A percentile compares a stretch with the other conserved stretches of the same genome.
These are phyloP conservation scores for Cutaneotrichosporon mucoides DNA, from an alignment of 1,284 basidiomycete species.

Conservation along the genomic window DNA sequence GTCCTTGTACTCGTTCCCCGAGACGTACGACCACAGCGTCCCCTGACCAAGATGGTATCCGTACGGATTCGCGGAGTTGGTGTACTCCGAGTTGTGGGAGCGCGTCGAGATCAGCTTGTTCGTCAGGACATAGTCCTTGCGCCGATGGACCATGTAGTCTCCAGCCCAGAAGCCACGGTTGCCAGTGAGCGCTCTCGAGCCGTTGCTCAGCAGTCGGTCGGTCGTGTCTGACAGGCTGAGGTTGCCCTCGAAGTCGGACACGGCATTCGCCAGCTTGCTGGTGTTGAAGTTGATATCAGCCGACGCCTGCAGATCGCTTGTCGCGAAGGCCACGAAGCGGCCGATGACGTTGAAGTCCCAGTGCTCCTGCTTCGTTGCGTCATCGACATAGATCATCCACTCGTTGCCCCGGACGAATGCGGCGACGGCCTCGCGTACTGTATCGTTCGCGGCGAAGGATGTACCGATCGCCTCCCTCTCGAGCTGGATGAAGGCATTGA, in stretches of 20 bases:
- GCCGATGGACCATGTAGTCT: conserved; percentile 67
- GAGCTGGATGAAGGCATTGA: conserved; percentile 33
- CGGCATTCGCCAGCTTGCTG: conserved; percentile 50
- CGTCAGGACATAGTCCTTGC: conserved; percentile 57
- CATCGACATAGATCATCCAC: conserved; percentile 66
- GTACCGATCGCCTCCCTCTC: conserved; percentile 54
- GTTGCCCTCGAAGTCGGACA: conserved; percentile 44
- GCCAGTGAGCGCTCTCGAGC: conserved; percentile 52
- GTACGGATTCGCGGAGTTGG: conserved; percentile 57
- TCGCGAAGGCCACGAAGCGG: conserved; percentile 62
- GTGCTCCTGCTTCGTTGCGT: conserved; percentile 49
- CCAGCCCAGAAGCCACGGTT: conserved; percentile 64
- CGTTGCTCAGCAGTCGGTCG: conserved; percentile 46
- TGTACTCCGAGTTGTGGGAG: conserved; percentile 62
- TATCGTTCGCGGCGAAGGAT: conserved; percentile 52
- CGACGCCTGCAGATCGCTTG: conserved; percentile 59
- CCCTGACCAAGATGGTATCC: conserved; percentile 68
- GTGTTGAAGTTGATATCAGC: conserved; percentile 59
- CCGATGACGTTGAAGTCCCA: conserved; percentile 53
- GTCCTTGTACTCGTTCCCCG: conserved; percentile 65
- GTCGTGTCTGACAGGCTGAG: conserved; percentile 51
- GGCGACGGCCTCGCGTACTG: conserved; percentile 53
- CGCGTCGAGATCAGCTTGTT: conserved; percentile 63
- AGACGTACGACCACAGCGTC: conserved; percentile 59
- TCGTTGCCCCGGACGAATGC: conserved; percentile 55